Evolutionary conservation across 2,329 filamentous ascomycete genomes (phyloP), one percentile per base, ranked within the genome.

Genomic region (Fusarium keratoplasticum): DNA sequence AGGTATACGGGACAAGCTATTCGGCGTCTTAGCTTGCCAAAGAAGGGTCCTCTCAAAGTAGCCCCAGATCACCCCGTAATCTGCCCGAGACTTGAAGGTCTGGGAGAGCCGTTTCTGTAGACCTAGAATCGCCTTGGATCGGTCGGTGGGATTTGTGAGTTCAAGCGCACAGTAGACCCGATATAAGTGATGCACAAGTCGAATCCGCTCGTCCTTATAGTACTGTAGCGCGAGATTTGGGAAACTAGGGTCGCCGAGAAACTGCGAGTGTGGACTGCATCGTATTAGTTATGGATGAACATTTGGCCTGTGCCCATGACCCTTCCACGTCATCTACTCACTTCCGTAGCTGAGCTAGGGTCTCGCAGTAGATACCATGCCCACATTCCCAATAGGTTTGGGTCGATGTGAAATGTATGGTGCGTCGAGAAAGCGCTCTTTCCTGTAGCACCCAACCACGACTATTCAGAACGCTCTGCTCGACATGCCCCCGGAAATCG

Each of bases 311-410:
- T 27, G 25, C 4, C 42, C 44, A 27, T 4, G 7, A 16, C 22
- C 16, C 16, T 29, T 50, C 4, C 8, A 16, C 9, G 3, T 25
- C 0, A 9, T 31, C 0, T 27, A 31, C 60, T 59, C 36, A 67
- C 65, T 67, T 67, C 7, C 7, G 38, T 5, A 59, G 29, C 1
- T 59, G 52, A 2, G 60, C 40, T 2, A 67, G 20, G 0, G 65
- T 67, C 60, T 69, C 66, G 5, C 61, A 69, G 5, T 61, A 31
- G 1, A 69, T 18, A 4, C 66, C 66, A 0, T 58, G 36, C 0
- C 66, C 66, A 20, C 66, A 69, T n/a, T 69, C 66, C 61, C 61
- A 69, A 3, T 69, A 69, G 0, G 25, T 33, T 8, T 69, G 62
- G 1, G 36, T 66, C 0, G 42, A 61, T 0, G 66, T 69, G 25